These are phyloP conservation scores for Cordia subcordata DNA, from an alignment of 257 asterid genomes.

Conservation along the genomic window DNA sequence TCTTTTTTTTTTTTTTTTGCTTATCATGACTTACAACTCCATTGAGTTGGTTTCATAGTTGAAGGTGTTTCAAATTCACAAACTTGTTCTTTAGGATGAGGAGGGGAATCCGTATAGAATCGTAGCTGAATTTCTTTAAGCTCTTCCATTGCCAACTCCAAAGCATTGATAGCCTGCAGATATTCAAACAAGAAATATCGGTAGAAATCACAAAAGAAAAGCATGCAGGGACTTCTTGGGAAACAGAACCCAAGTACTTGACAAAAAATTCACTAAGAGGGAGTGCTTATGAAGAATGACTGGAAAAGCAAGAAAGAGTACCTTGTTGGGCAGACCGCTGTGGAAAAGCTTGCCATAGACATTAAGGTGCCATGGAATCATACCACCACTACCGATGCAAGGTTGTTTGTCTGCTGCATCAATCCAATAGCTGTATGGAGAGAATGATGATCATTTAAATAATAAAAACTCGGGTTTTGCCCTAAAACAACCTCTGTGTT, in stretches of 20 bases:
- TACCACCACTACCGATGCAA: conserved; percentile 97
- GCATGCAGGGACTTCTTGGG: background rate
- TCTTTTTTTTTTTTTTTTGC: too few species aligned
- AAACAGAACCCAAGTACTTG: too few species aligned
- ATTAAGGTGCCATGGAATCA: conserved; percentile 90
- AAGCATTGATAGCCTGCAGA: conserved; percentile 79
- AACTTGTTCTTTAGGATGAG: conserved; percentile 69
- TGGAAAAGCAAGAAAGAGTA: conserved; percentile 7
- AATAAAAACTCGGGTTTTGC: too few species aligned
- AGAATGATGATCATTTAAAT: background rate
- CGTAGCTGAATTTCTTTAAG: conserved; percentile 70
- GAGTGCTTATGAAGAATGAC: background rate
- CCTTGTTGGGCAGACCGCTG: conserved; percentile 96
- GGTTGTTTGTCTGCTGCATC: conserved; percentile 99
- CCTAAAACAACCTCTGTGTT: too few species aligned
- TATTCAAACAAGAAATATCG: background rate
- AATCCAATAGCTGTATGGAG: conserved; percentile 75
- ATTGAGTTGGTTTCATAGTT: conserved; percentile 97
- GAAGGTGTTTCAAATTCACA: conserved; percentile 95
- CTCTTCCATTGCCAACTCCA: conserved; percentile 96
- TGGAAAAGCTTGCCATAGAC: conserved; percentile 88
- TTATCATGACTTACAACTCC: conserved; percentile 67
- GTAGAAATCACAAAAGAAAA: background rate
- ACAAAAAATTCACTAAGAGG: too few species aligned
- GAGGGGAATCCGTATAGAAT: conserved; percentile 81